Evolutionary conservation across 2,329 filamentous ascomycete genomes (phyloP), one percentile per base, ranked within the genome.

Genomic region (Colletotrichum zoysiae): DNA sequence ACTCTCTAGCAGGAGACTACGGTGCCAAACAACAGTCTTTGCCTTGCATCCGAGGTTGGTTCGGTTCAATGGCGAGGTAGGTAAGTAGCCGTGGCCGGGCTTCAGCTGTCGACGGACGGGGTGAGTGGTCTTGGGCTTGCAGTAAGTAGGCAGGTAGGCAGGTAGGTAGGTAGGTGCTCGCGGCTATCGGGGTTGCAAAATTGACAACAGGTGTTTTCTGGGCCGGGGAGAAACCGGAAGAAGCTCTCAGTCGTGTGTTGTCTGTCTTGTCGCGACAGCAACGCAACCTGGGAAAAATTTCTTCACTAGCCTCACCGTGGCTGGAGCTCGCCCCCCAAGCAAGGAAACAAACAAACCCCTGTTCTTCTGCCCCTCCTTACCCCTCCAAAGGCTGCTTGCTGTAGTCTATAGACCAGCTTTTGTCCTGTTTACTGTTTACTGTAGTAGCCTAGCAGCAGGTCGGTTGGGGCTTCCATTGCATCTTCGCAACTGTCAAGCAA

Each of bases 161-260:
- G 30, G 30, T 30, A 30, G 30, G 30, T 30, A 40, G 38, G 38
- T 40, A 67, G 16, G 42, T 50, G 56, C 38, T 58, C 67, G 68
- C 69, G 69, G 69, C 58, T 51, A 46, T 64, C 62, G 51, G 69
- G 65, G 51, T 38, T 30, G 58, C 58, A 51, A 51, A 53, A 55
- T 35, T 26, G 67, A 60, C 59, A 42, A n/a, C 20, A 35, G 3
- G 46, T 48, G 18, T 42, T 42, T 20, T 48, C 16, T 48, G 53
- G 65, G 46, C 55, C 42, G 55, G 65, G 70, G 61, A 70, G 65
- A 72, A 72, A 70, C 60, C 70, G 70, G 70, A 53, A 72, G 70
- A 72, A 72, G 46, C 65, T 50, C 57, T 65, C 46, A 67, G 69
- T 55, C 30, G 30, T 30, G 30, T 30, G 30, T 30, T 30, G 30